Percentiles rank a stretch among this genome's conserved stretches.
Evolutionary conservation across 805 yeast genomes (phyloP).

Genomic region (Starmerella potacharoeniae): DNA sequence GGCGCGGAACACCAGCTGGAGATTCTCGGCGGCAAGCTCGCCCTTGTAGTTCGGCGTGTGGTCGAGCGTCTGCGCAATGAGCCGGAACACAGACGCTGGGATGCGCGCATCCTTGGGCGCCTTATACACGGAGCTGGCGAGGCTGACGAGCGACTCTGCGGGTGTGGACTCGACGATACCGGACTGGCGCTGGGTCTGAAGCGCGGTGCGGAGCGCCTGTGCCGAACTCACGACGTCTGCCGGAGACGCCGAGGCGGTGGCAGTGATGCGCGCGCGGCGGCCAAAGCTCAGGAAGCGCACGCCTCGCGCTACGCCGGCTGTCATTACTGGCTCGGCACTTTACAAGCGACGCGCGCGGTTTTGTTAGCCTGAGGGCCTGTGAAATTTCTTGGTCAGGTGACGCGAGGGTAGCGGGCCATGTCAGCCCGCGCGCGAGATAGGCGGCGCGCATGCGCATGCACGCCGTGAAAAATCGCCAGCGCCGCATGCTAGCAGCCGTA

Average conservation of each 20-base stretch:
- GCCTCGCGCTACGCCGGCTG: not conserved
- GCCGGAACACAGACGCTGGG: conserved; percentile 16
- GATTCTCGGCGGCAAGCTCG: conserved; percentile 3
- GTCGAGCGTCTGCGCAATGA: conserved; percentile 17
- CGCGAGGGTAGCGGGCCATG: not conserved
- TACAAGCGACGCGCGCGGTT: not conserved
- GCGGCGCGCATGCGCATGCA: too few species aligned
- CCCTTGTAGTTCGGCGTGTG: conserved; percentile 3
- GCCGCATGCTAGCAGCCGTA: too few species aligned
- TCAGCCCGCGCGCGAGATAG: not conserved
- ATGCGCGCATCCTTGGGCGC: conserved; percentile 1
- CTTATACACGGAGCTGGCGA: conserved; percentile 7
- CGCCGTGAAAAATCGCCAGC: too few species aligned
- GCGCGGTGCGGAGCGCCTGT: conserved; percentile 12
- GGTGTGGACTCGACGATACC: not conserved
- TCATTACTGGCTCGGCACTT: not conserved
- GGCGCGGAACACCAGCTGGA: conserved; percentile 18
- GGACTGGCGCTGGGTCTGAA: not conserved
- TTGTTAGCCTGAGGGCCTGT: not conserved
- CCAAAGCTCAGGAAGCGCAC: conserved; percentile 6
- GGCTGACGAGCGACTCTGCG: conserved; percentile 5
- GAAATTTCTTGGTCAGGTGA: conserved; percentile 1
- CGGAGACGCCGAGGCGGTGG: not conserved
- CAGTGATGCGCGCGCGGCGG: not conserved
- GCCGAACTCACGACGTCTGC: conserved; percentile 13